Percentiles rank a stretch among this genome's conserved stretches.
Evolutionary conservation across 2,329 filamentous ascomycete species (phyloP).

Genomic region (Pezicula neosporulosa): DNA sequence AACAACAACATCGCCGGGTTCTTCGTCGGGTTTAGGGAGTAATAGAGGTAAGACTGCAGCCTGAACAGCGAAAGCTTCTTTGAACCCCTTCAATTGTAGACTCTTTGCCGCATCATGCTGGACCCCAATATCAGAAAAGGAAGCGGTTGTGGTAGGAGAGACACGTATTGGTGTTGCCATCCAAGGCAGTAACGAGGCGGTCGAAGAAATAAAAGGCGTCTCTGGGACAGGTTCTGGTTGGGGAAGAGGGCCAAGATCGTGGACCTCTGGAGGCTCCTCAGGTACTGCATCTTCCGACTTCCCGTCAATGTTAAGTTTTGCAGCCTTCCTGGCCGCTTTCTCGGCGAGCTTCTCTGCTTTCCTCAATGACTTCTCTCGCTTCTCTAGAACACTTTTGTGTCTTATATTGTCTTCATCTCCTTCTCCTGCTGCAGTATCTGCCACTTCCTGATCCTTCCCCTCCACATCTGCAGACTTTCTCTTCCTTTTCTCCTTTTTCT

Average conservation of each 20-base stretch:
- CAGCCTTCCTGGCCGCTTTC: slow-evolving; percentile 14
- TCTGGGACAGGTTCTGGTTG: slow-evolving; percentile 66
- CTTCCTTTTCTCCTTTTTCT: not conserved
- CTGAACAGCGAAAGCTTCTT: slow-evolving; percentile 74
- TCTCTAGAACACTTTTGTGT: slow-evolving; percentile 51
- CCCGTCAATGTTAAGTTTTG: slow-evolving; percentile 26
- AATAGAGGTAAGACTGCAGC: slow-evolving; percentile 77
- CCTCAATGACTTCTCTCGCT: slow-evolving; percentile 52
- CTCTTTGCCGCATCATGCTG: slow-evolving; percentile 54
- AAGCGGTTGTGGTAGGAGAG: slow-evolving; percentile 51
- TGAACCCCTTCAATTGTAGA: slow-evolving; percentile 66
- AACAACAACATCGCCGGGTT: slow-evolving; percentile 77
- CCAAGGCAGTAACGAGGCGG: slow-evolving; percentile 79
- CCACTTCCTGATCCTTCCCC: slow-evolving; percentile 9
- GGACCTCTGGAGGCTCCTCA: slow-evolving; percentile 41
- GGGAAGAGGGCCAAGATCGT: slow-evolving; percentile 77
- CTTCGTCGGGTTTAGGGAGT: slow-evolving; percentile 57
- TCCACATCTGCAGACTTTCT: not conserved
- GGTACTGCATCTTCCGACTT: slow-evolving; percentile 25
- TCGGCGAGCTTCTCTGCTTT: slow-evolving; percentile 36
- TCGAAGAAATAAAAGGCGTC: slow-evolving; percentile 57
- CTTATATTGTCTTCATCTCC: slow-evolving; percentile 13
- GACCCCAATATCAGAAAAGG: slow-evolving; percentile 66
- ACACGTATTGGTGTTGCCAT: slow-evolving; percentile 72
- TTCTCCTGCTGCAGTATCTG: slow-evolving; percentile 1